Base-by-base conservation (phyloP, 2,329 filamentous ascomycete genomes). In the Aureobasidium pullulans region DNA sequence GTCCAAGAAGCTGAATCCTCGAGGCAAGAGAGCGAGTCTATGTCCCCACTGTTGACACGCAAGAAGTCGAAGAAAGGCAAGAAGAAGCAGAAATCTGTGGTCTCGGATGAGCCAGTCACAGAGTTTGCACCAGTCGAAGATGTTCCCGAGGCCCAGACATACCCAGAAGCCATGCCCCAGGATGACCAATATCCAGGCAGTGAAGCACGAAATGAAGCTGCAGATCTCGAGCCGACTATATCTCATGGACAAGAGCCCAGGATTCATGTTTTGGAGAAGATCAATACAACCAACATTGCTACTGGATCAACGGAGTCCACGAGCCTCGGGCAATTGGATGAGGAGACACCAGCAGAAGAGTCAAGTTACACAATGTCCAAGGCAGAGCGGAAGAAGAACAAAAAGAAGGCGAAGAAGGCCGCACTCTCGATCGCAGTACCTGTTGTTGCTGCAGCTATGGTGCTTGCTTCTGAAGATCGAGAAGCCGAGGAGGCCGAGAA, bases 301-400 rank as follows among this genome's bases (percentile, higher is more conserved):
- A 4, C 29, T 5, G 16, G 8, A 5, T n/a, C 10, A n/a, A 8
- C 36, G 15, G 32, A n/a, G 19, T 6, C 23, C 23, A 6, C 16
- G 9, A 16, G 15, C 15, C 2, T 1, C 2, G 6, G 37, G 40
- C 39, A 46, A 16, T 1, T 10, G 3, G 10, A 34, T 10, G n/a
- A 54, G 6, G 16, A 28, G 15, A 7, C 7, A n/a, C 52, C 13
- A 13, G 11, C 32, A 15, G 40, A 56, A n/a, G 52, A 54, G 19
- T 19, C 50, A 47, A 31, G 19, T 28, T 37, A 15, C 13, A n/a
- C 40, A 3, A 39, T 58, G 28, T 54, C 54, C n/a, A 62, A 59
- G 46, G 47, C 54, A 6, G 59, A 62, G 23, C 60, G 60, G 11
- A 62, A 62, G 52, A 62, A 71, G 63, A 73, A 66, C 52, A 65